Evolutionary conservation across 768 basidiomycete species (phyloP).

Genomic region (Clitopilus passeckerianus): DNA sequence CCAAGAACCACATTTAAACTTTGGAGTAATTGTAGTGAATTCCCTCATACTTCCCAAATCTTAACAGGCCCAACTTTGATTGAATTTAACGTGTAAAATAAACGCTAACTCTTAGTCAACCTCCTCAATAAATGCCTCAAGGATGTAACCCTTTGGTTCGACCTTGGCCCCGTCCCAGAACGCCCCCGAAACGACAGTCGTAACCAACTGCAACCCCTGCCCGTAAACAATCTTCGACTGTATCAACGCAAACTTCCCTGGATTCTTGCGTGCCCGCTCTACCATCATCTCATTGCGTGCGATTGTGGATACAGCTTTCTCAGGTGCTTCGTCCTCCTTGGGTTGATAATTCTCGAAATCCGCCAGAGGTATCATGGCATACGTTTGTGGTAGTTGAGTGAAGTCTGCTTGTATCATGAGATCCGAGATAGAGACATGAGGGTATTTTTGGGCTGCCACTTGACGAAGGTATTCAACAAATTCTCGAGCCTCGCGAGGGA

Average conservation of each 20-base stretch:
- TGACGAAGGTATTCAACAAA: slow-evolving; percentile 19
- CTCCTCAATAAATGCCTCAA: neutral
- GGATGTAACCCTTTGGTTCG: neutral
- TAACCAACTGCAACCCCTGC: slow-evolving; percentile 18
- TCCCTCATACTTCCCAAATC: no score
- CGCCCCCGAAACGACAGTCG: slow-evolving; percentile 24
- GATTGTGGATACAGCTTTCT: slow-evolving; percentile 13
- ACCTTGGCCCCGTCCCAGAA: slow-evolving; percentile 17
- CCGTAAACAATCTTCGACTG: slow-evolving; percentile 28
- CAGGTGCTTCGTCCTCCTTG: slow-evolving; percentile 12
- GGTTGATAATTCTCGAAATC: slow-evolving; percentile 16
- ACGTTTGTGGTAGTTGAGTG: slow-evolving; percentile 20
- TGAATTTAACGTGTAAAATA: no score
- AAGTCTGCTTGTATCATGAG: slow-evolving; percentile 31
- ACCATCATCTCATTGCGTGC: slow-evolving; percentile 31
- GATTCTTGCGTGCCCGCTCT: slow-evolving; percentile 26
- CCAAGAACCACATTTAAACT: no score
- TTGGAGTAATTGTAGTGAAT: no score
- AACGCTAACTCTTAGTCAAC: neutral
- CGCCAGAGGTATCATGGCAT: slow-evolving; percentile 19
- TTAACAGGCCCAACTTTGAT: no score
- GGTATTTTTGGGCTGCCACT: slow-evolving; percentile 19
- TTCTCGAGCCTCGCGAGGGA: slow-evolving; percentile 26
- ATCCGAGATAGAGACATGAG: slow-evolving; percentile 13
- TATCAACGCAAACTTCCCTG: slow-evolving; percentile 24